Base-by-base conservation (phyloP, 202 grass and related monocot genomes). In the Elaeis oleifera region DNA sequence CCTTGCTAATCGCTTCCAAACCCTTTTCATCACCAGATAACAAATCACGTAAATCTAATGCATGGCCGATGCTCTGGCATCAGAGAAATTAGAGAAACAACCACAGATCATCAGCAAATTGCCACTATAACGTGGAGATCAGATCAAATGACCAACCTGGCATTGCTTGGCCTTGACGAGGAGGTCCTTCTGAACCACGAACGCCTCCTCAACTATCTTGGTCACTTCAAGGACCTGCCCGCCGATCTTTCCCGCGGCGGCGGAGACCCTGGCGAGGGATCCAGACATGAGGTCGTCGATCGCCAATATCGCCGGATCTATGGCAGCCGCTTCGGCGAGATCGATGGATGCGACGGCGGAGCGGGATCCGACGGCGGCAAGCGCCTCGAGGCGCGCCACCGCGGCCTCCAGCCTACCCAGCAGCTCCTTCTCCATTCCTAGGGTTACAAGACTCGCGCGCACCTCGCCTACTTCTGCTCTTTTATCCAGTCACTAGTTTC, bases 331-430 rank as follows among this genome's bases (percentile, higher is more conserved):
- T 8, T 54, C 91, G 2, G 3, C 58, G 9, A 6, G 13, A 57
- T 72, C 74, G 3, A 54, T 18, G 64, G 75, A 68, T 16, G 78
- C 70, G 20, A 64, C 81, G 36, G 72, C 67, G 60, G 84, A 68
- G 19, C 68, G 78, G 54, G 82, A 63, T 31, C 14, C 23, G n/a
- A 50, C 0, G 7, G 23, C 17, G 21, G 29, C 18, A 18, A 73
- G 27, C 8, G 71, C 80, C 83, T 99, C 95, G 1, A 99, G 74
- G 57, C 95, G 85, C 62, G 63, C 75, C 69, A 99, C 95, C 66
- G 85, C 95, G 21, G 80, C 78, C 83, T 99, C 95, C 6, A 99
- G 80, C 75, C 95, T 81, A 73, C 79, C 78, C 69, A 94, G 65
- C 23, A 99, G 65, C 48, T 55, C 78, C 49, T 79, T 79, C 80